phyloP scores from a whole-genome alignment of 2,329 filamentous ascomycete genomes.

The Xylaria sp. region DNA sequence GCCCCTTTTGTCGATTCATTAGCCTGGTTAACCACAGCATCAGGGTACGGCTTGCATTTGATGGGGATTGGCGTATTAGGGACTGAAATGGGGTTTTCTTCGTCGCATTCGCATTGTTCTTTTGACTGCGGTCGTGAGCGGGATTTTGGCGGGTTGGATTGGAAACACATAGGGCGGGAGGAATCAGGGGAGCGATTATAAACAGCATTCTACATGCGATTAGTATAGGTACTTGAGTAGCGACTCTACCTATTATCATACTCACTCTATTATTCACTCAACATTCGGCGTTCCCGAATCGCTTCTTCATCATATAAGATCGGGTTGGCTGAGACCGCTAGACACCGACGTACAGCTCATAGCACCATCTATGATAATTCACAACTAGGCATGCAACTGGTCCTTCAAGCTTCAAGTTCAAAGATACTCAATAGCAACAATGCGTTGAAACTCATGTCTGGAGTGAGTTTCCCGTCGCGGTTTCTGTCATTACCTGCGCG shows the following conservation, averaged over 20 bases:
- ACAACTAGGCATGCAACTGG: neutral
- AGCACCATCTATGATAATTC: neutral
- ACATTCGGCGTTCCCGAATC: neutral
- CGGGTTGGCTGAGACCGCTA: neutral
- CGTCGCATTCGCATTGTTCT: neutral
- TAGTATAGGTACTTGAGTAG: neutral
- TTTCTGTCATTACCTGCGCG: neutral
- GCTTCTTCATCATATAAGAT: neutral
- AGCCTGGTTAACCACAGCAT: neutral
- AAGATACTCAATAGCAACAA: too few species aligned
- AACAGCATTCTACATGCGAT: slow-evolving; percentile 20
- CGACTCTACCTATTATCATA: neutral
- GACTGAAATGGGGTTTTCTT: neutral
- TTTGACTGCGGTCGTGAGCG: neutral
- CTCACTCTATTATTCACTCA: neutral
- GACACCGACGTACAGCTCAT: neutral
- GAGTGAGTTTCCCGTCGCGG: too few species aligned
- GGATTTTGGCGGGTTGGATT: neutral
- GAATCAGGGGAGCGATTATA: neutral
- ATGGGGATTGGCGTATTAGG: slow-evolving; percentile 9
- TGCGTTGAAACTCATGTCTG: too few species aligned
- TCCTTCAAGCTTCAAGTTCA: too few species aligned
- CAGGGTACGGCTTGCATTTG: slow-evolving; percentile 9
- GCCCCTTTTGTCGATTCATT: neutral
- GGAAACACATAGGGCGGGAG: slow-evolving; percentile 1